Conservation (phyloP, 352 stramenopile genomes). For the Phytophthora colocasiae region DNA sequence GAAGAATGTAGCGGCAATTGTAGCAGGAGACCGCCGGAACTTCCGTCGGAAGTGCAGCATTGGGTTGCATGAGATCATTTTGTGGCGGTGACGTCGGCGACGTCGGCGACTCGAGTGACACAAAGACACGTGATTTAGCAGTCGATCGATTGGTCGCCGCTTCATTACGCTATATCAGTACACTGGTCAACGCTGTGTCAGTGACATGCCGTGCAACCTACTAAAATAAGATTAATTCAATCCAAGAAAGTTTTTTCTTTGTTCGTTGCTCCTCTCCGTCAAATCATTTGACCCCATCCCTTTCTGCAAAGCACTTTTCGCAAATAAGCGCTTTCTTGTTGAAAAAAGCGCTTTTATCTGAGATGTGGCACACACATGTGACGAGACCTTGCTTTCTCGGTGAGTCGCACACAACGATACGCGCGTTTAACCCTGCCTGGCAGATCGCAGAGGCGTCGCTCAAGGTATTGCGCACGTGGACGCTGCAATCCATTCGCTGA, state of each 20-base stretch:
- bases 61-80: slow-evolving; percentile 9
- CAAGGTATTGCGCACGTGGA: not conserved
- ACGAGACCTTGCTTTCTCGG: not conserved
- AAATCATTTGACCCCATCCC: slow-evolving; percentile 2
- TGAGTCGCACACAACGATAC: slow-evolving; percentile 9
- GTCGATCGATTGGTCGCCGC: too few species aligned
- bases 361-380: slow-evolving; percentile 7
- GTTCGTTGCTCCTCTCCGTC: not conserved
- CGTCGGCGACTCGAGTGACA: not conserved
- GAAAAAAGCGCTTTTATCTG: not conserved
- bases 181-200: too few species aligned
- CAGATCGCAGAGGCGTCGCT: not conserved
- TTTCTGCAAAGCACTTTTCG: slow-evolving; percentile 8
- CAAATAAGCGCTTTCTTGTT: not conserved
- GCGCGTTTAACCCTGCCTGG: slow-evolving; percentile 10
- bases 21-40: too few species aligned
- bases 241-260: slow-evolving; percentile 2
- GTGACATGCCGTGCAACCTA: too few species aligned
- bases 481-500: not conserved
- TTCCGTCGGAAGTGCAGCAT: slow-evolving; percentile 22
- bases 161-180: too few species aligned
- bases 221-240: not conserved
- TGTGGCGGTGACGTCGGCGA: not conserved
- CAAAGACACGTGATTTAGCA: not conserved
- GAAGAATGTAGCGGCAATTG: too few species aligned